These are phyloP conservation scores for Globisporangium camurandrum DNA, from an alignment of 352 stramenopile genomes.

Conservation along the genomic window DNA sequence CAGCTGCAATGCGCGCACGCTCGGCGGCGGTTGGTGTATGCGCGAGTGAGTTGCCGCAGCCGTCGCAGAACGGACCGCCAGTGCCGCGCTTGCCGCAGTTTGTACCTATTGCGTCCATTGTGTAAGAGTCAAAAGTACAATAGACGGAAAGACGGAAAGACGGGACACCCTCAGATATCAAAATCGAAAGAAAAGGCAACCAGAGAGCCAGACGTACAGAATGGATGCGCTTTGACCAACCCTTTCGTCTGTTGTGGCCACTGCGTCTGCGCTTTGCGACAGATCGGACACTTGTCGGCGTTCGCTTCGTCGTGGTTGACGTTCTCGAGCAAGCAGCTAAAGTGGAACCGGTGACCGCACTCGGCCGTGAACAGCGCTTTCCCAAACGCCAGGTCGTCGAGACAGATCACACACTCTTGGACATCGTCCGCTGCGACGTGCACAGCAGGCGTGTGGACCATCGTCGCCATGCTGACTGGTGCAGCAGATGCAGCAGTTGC, in stretches of 20 bases:
- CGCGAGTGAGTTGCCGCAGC: constrained; percentile 61
- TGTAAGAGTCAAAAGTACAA: neutral
- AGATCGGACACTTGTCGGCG: constrained; percentile 85
- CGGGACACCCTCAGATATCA: too few relatives aligned
- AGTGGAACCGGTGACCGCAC: constrained; percentile 83
- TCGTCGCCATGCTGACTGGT: constrained; percentile 18
- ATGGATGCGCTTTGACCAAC: constrained; percentile 80
- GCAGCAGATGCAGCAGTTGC: neutral
- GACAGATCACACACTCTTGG: constrained; percentile 78
- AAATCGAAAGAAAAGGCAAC: neutral
- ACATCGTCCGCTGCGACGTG: constrained; percentile 25
- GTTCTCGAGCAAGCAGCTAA: constrained; percentile 82
- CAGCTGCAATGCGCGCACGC: constrained; percentile 42
- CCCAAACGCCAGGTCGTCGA: constrained; percentile 63
- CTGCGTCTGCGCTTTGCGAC: constrained; percentile 73
- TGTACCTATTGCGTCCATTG: constrained; percentile 24
- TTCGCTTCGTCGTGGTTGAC: constrained; percentile 87
- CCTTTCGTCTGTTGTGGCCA: constrained; percentile 82
- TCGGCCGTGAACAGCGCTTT: constrained; percentile 77
- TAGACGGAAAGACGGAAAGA: neutral
- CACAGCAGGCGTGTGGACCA: constrained; percentile 17
- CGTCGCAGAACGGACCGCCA: constrained; percentile 65
- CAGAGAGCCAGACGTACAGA: constrained; percentile 28
- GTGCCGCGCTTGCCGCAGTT: constrained; percentile 70
- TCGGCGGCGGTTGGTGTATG: constrained; percentile 71